A percentile compares a stretch with the other conserved stretches of the same genome.
Evolutionary conservation across 2,329 filamentous ascomycete species (phyloP).

Genomic region (Paecilomyces variotii): DNA sequence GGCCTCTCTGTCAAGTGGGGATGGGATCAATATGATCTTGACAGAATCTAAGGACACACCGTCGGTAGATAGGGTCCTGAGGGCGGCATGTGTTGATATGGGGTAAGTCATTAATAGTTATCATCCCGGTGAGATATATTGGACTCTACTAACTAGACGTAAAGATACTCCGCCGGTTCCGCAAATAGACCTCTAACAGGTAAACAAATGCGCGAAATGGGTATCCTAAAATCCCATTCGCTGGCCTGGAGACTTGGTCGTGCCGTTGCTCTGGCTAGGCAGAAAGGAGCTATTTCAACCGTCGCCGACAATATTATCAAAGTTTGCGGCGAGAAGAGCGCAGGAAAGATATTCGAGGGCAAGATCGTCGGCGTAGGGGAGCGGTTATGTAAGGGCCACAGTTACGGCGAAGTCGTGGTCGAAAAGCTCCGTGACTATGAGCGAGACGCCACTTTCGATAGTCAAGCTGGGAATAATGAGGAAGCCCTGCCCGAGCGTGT

Average conservation of each 20-base stretch:
- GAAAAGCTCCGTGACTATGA: conserved; percentile 22
- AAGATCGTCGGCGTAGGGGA: conserved; percentile 15
- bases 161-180: conserved; percentile 3
- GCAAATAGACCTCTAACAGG: conserved; percentile 30
- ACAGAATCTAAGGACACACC: conserved; percentile 8
- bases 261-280: conserved; percentile 7
- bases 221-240: conserved; percentile 46
- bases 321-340: conserved; percentile 11
- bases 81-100: background rate
- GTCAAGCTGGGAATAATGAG: conserved; percentile 1
- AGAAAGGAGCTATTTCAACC: conserved; percentile 7
- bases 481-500: conserved; percentile 9
- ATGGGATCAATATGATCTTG: conserved; percentile 14
- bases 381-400: conserved; percentile 13
- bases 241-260: conserved; percentile 42
- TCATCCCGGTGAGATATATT: background rate
- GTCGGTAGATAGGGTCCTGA: background rate
- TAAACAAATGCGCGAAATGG: conserved; percentile 44
- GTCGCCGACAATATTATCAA: conserved; percentile 12
- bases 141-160: background rate
- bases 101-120: conserved; percentile 10
- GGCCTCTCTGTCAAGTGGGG: background rate
- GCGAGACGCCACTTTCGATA: conserved; percentile 13
- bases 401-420: conserved; percentile 34
- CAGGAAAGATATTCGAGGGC: conserved; percentile 12